A percentile compares a stretch with the other conserved stretches of the same genome.
Evolutionary conservation across 768 basidiomycete genomes (phyloP).

Genomic region (Psilocybe tampanensis): DNA sequence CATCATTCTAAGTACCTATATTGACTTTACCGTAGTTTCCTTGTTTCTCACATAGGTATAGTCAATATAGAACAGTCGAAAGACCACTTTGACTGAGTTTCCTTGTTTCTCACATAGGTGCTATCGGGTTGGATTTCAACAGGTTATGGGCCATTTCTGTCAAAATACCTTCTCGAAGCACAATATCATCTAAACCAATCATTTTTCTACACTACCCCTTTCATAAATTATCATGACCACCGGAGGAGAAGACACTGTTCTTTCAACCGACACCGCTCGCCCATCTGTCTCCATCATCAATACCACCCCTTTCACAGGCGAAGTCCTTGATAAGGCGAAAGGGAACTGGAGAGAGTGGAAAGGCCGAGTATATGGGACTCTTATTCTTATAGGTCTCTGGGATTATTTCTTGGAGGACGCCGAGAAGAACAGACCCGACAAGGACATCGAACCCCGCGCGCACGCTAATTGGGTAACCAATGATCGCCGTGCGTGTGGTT

Average conservation of each 20-base stretch:
- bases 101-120: too few relatives aligned
- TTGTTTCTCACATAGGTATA: too few relatives aligned
- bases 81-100: too few relatives aligned
- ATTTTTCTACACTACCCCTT: too few relatives aligned
- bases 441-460: not conserved
- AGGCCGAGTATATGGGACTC: not conserved
- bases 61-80: too few relatives aligned
- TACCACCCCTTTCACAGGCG: not conserved
- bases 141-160: too few relatives aligned
- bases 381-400: not conserved
- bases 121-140: too few relatives aligned
- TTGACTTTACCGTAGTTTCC: too few relatives aligned
- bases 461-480: conserved; percentile 17
- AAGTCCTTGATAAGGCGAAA: not conserved
- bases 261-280: not conserved
- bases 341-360: not conserved
- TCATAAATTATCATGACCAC: too few relatives aligned
- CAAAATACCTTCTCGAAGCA: too few relatives aligned
- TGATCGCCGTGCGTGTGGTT: conserved; percentile 4
- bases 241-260: not conserved
- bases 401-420: not conserved
- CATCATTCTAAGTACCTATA: too few relatives aligned
- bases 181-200: too few relatives aligned
- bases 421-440: not conserved
- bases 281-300: not conserved